Percentiles rank a stretch among this genome's conserved stretches.
These are phyloP conservation scores for Hylodesmum podocarpum DNA, from an alignment of 306 rosid species.

Conservation along the genomic window DNA sequence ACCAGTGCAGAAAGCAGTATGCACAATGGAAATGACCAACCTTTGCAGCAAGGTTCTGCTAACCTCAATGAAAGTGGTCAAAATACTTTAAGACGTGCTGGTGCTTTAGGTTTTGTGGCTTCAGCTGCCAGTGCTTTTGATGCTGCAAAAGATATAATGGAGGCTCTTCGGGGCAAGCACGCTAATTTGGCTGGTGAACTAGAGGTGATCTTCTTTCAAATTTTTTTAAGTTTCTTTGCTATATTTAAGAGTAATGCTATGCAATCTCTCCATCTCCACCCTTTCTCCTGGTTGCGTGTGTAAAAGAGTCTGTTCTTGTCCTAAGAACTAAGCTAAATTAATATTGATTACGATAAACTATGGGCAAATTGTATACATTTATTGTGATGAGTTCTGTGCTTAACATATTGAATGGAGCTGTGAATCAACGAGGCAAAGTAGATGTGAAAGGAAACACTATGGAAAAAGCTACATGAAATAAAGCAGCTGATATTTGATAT, in stretches of 20 bases:
- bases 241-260: not conserved
- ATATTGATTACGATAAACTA: not conserved
- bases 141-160: conserved; percentile 99
- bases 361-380: conserved; percentile 2
- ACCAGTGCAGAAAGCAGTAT: conserved; percentile 70
- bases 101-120: conserved; percentile 85
- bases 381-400: no score
- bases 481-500: not conserved
- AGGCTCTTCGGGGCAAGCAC: conserved; percentile 98
- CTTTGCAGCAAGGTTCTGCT: conserved; percentile 81
- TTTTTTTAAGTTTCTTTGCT: conserved; percentile 28
- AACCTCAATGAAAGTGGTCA: conserved; percentile 78
- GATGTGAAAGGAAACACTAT: not conserved
- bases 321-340: not conserved
- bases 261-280: not conserved
- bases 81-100: conserved; percentile 78
- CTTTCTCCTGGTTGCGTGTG: not conserved
- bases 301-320: not conserved
- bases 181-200: conserved; percentile 97
- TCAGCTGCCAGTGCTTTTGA: conserved; percentile 99
- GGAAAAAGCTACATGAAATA: conserved; percentile 13
- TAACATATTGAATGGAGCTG: conserved; percentile 16
- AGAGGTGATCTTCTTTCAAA: conserved; percentile 59
- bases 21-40: conserved; percentile 81
- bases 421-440: not conserved